Conservation (phyloP, 2,329 filamentous ascomycete species). For the Fusarium ramigenum region DNA sequence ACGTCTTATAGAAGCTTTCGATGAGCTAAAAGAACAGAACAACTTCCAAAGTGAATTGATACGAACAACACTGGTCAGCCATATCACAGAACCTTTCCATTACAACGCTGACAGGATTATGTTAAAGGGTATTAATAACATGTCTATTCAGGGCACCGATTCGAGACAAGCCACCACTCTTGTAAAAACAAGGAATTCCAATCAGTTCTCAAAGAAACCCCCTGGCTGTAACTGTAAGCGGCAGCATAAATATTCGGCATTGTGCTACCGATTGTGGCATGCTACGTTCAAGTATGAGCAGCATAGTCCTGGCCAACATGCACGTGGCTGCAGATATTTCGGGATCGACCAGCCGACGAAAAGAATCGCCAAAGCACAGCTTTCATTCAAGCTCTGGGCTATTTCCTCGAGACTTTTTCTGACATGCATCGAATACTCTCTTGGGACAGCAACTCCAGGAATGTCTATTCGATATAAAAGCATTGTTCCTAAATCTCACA, state of each 20-base stretch:
- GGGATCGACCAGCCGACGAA: background rate
- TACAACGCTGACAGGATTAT: accelerated
- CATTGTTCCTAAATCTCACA: accelerated
- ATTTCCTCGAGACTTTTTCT: background rate
- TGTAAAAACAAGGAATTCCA: accelerated
- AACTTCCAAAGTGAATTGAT: background rate
- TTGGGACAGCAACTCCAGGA: background rate
- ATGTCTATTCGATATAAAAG: background rate
- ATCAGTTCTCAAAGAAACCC: accelerated
- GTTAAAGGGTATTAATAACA: accelerated
- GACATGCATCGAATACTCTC: background rate
- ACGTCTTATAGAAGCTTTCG: accelerated
- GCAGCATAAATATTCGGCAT: accelerated
- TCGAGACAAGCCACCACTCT: background rate
- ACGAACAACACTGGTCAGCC: accelerated
- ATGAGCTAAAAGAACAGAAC: background rate
- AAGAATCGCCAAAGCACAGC: background rate
- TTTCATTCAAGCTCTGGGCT: background rate
- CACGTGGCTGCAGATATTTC: background rate
- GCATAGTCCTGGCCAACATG: accelerated
- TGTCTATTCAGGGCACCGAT: accelerated
- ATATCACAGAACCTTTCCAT: accelerated
- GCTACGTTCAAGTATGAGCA: background rate
- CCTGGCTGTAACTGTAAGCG: accelerated
- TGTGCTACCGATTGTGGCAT: accelerated